These are phyloP conservation scores for Irpex lacteus DNA, from an alignment of 1,284 basidiomycete species.

Conservation along the genomic window DNA sequence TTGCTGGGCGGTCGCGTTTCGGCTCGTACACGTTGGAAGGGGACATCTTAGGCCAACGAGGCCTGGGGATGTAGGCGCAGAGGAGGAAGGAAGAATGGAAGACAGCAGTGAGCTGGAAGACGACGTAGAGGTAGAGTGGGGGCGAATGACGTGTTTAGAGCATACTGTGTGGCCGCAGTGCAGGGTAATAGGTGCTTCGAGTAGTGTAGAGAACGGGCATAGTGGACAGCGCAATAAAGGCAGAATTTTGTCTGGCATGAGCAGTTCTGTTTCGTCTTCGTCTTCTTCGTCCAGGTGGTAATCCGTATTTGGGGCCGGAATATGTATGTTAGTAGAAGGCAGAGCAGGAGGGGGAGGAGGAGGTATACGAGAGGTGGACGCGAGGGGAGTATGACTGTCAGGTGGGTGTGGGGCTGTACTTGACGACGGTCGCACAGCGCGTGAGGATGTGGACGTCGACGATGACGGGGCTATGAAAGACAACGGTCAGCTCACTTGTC, in stretches of 20 bases:
- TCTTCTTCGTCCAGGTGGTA: not conserved
- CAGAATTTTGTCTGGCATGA: slow-evolving; percentile 18
- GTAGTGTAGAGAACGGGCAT: slow-evolving; percentile 21
- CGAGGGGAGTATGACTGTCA: no score
- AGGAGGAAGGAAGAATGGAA: slow-evolving; percentile 11
- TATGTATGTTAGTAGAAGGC: not conserved
- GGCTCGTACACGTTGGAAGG: slow-evolving; percentile 28
- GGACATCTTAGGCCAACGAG: slow-evolving; percentile 26
- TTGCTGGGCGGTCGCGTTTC: slow-evolving; percentile 11
- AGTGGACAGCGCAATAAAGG: slow-evolving; percentile 29
- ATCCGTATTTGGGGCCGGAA: not conserved
- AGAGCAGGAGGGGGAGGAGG: not conserved
- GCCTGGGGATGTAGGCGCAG: not conserved
- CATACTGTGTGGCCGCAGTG: slow-evolving; percentile 35
- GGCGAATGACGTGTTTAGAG: slow-evolving; percentile 25
- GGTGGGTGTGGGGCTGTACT: not conserved
- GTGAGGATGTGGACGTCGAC: not conserved
- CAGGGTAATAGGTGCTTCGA: slow-evolving; percentile 29
- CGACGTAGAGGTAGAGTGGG: slow-evolving; percentile 7
- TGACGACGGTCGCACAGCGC: not conserved
- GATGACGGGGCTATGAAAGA: not conserved
- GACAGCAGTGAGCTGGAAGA: not conserved
- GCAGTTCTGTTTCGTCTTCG: not conserved
- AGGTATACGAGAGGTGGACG: not conserved
- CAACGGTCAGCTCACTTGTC: no score